Evolutionary conservation across 768 basidiomycete genomes (phyloP).

Genomic region (Lactarius trivialis): DNA sequence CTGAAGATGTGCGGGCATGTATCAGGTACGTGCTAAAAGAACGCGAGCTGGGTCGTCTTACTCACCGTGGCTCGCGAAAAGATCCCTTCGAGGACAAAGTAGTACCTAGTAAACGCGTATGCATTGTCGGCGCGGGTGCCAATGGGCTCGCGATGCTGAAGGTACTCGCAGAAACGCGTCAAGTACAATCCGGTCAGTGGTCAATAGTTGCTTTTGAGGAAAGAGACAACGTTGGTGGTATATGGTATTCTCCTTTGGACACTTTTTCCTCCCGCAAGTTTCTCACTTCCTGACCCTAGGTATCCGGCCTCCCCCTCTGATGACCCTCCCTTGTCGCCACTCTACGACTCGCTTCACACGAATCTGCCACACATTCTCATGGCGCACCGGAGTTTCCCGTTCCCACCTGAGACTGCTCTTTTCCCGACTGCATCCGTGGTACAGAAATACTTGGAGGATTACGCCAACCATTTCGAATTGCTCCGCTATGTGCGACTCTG

Average conservation of each 20-base stretch:
- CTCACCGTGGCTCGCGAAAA: neutral
- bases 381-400: conserved; percentile 56
- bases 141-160: conserved; percentile 67
- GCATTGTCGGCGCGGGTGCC: conserved; percentile 73
- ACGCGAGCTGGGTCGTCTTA: neutral
- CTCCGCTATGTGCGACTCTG: conserved; percentile 54
- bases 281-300: conserved; percentile 32
- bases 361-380: conserved; percentile 77
- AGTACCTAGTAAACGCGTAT: conserved; percentile 37
- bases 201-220: conserved; percentile 56
- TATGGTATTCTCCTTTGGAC: conserved; percentile 48
- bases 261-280: neutral
- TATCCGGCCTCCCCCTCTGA: conserved; percentile 45
- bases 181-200: conserved; percentile 59
- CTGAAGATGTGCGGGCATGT: conserved; percentile 2
- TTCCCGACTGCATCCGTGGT: conserved; percentile 60
- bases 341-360: conserved; percentile 78
- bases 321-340: conserved; percentile 54
- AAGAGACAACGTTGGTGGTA: conserved; percentile 59
- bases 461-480: conserved; percentile 56
- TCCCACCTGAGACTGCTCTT: conserved; percentile 65
- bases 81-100: neutral
- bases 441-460: conserved; percentile 61
- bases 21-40: conserved; percentile 1
- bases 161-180: conserved; percentile 49